Percentiles rank a stretch among this genome's conserved stretches.
Conservation (phyloP, 1,284 basidiomycete species). For the Cutaneotrichosporon dermatis region DNA sequence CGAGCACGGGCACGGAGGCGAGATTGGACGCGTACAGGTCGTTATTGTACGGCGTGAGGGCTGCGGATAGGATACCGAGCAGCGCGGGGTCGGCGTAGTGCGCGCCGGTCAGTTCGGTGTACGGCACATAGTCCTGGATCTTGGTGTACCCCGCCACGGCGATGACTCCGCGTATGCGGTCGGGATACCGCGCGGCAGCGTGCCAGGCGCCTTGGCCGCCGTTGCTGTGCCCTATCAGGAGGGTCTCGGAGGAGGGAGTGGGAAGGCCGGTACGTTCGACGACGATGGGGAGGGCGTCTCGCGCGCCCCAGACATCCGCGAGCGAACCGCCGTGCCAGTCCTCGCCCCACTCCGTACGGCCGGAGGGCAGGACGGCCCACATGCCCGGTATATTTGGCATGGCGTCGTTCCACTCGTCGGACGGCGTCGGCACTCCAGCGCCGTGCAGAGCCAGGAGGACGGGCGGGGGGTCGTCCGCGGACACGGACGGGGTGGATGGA, state of each 20-base stretch:
- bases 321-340: slow-evolving; percentile 48
- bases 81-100: slow-evolving; percentile 73
- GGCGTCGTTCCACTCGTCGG: slow-evolving; percentile 24
- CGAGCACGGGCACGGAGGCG: slow-evolving; percentile 61
- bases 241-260: slow-evolving; percentile 1
- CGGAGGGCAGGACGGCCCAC: slow-evolving; percentile 44
- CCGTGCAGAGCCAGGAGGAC: slow-evolving; percentile 45
- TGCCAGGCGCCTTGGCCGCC: slow-evolving; percentile 89
- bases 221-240: slow-evolving; percentile 80
- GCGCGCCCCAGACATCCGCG: slow-evolving; percentile 38
- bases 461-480: slow-evolving; percentile 9
- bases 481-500: slow-evolving; percentile 5
- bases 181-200: slow-evolving; percentile 67
- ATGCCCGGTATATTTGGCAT: slow-evolving; percentile 24
- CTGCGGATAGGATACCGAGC: slow-evolving; percentile 64
- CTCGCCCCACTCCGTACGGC: slow-evolving; percentile 47
- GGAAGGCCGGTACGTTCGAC: too few species aligned
- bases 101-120: slow-evolving; percentile 49
- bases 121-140: slow-evolving; percentile 75
- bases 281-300: slow-evolving; percentile 22
- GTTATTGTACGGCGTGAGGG: slow-evolving; percentile 76
- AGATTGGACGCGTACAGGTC: slow-evolving; percentile 76
- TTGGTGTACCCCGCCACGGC: slow-evolving; percentile 75
- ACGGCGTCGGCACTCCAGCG: slow-evolving; percentile 39
- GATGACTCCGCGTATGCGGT: slow-evolving; percentile 66